These are phyloP conservation scores for Lactarius evosmus DNA, from an alignment of 768 basidiomycete species.

Conservation along the genomic window DNA sequence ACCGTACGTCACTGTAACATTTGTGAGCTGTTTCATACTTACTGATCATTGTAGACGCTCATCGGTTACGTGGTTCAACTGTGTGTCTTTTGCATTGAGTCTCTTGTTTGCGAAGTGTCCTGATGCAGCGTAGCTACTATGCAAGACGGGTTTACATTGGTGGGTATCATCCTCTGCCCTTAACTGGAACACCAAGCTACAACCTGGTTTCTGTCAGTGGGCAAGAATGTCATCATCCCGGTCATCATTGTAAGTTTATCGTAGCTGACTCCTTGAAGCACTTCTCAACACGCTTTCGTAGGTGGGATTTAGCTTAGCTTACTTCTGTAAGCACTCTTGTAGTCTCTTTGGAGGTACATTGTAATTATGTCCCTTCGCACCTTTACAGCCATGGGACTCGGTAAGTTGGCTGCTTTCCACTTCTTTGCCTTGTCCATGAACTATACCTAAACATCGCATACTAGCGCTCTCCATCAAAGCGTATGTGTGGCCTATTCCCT, in stretches of 20 bases:
- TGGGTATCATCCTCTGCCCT: background rate
- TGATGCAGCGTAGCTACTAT: conserved; percentile 2
- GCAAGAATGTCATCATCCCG: background rate
- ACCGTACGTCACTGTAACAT: background rate
- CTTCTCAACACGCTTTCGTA: background rate
- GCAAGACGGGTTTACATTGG: conserved; percentile 9
- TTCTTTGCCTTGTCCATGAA: too few species aligned
- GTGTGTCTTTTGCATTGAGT: background rate
- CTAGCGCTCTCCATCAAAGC: conserved; percentile 49
- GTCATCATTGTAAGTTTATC: background rate
- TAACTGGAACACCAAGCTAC: background rate
- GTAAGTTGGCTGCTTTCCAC: background rate
- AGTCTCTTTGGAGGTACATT: conserved; percentile 47
- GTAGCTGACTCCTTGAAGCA: background rate
- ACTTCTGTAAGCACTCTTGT: conserved; percentile 52
- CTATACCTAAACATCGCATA: background rate
- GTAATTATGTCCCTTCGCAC: background rate
- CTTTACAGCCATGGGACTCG: conserved; percentile 24
- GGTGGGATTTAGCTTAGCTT: conserved; percentile 40
- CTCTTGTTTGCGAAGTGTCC: background rate
- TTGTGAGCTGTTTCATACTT: background rate
- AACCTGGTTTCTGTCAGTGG: background rate
- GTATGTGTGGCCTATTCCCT: conserved; percentile 33
- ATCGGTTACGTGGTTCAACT: conserved; percentile 1
- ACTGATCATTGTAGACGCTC: background rate